A percentile compares a stretch with the other conserved stretches of the same genome.
Evolutionary conservation across 768 basidiomycete genomes (phyloP).

Genomic region (Hygrocybe punicea): DNA sequence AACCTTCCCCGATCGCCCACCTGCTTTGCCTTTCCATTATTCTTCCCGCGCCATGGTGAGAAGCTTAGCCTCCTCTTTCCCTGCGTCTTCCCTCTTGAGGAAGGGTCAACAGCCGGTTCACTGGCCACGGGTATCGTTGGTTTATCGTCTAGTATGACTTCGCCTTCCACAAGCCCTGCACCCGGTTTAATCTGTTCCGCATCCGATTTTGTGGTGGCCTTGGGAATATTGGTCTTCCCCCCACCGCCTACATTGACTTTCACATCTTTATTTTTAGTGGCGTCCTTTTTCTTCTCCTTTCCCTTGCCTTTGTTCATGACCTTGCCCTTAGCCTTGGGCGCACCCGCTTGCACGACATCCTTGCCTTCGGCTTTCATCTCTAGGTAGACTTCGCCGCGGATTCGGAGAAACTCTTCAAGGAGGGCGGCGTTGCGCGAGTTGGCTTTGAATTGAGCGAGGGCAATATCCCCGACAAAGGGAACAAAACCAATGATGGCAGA

Average conservation of each 20-base stretch:
- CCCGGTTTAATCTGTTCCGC: conserved; percentile 52
- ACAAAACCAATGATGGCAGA: conserved; percentile 63
- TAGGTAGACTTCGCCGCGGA: conserved; percentile 72
- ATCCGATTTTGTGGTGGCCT: conserved; percentile 33
- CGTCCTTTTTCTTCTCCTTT: conserved; percentile 15
- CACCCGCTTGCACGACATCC: conserved; percentile 10
- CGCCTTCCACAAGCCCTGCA: conserved; percentile 43
- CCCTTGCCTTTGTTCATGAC: conserved; percentile 21
- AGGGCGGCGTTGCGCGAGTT: conserved; percentile 87
- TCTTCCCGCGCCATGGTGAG: neutral
- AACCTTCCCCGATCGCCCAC: neutral
- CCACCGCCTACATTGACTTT: neutral
- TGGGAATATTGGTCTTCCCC: conserved; percentile 9
- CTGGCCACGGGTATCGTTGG: conserved; percentile 4
- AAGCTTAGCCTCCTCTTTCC: neutral
- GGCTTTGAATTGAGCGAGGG: conserved; percentile 76
- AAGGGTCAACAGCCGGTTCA: neutral
- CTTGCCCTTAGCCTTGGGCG: conserved; percentile 10
- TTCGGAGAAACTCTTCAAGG: conserved; percentile 78
- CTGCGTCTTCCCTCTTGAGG: neutral
- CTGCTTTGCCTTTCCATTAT: neutral
- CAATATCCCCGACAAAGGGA: conserved; percentile 72
- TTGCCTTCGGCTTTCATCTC: conserved; percentile 42
- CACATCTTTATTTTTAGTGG: neutral
- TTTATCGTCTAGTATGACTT: conserved; percentile 20